These are phyloP conservation scores for Clonostachys byssicola DNA, from an alignment of 2,329 filamentous ascomycete species.

Conservation along the genomic window DNA sequence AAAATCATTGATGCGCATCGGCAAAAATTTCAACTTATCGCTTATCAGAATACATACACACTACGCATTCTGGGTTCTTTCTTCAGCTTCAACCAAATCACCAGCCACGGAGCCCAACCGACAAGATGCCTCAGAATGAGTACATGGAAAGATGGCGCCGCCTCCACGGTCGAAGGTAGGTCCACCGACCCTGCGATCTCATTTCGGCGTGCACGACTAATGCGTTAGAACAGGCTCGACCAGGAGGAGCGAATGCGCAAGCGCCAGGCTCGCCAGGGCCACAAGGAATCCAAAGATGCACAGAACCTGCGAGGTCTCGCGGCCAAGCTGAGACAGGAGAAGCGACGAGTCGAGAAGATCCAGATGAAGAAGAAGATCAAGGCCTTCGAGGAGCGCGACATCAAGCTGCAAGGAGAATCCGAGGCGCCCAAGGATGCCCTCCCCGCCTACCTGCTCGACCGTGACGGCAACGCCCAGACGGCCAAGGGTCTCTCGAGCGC, in stretches of 20 bases:
- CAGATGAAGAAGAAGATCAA: conserved; percentile 95
- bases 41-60: too few relatives aligned
- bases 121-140: conserved; percentile 5
- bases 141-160: conserved; percentile 66
- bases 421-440: conserved; percentile 71
- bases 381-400: conserved; percentile 91
- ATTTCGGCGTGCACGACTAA: too few relatives aligned
- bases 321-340: conserved; percentile 91
- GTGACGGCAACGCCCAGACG: conserved; percentile 48
- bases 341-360: conserved; percentile 95
- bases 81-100: background rate
- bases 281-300: conserved; percentile 83
- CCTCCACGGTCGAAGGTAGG: conserved; percentile 37
- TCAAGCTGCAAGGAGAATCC: conserved; percentile 82
- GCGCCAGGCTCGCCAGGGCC: conserved; percentile 79
- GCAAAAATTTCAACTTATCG: too few relatives aligned
- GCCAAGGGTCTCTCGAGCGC: conserved; percentile 73
- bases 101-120: background rate
- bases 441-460: conserved; percentile 90
- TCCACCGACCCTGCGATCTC: too few relatives aligned
- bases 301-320: conserved; percentile 89
- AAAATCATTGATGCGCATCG: too few relatives aligned
- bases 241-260: conserved; percentile 89
- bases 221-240: conserved; percentile 40
- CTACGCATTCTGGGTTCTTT: conserved; percentile 5